Evolutionary conservation across 768 basidiomycete genomes (phyloP), one percentile per base, ranked within the genome.

Genomic region (Lentinula sp.): DNA sequence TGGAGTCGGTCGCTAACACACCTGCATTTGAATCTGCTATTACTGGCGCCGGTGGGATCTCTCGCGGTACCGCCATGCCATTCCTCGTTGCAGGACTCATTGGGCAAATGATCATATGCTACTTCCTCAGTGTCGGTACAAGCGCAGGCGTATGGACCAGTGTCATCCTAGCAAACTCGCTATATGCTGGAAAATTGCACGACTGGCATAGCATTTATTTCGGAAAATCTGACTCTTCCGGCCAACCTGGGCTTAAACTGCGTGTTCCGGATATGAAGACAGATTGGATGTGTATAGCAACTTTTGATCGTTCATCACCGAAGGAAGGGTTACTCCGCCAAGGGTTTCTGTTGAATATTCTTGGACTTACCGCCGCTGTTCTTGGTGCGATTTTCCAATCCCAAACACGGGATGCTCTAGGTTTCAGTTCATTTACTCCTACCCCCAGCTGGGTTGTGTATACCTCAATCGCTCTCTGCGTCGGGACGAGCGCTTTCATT

Each of bases 131-230:
- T 41, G 66, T 70, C 28, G 68, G 68, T 59, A 67, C 68, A 4
- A 63, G 63, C n/a, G 70, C 69, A 18, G 69, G 70, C 6, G 62
- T 71, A 46, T 71, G 69, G 69, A 70, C 66, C 2, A 65, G 60
- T 41, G 68, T 71, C 23, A 68, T 65, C 16, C 63, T 71, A 12
- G 63, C 68, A 10, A 70, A 71, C 58, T 64, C 64, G 1, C 49
- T 71, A 6, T 68, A 60, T 36, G 53, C 61, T 45, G 70, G 68
- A 3, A 60, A 55, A 36, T 58, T 70, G 13, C 64, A 62, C 23
- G 70, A 71, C 43, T 62, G 61, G 63, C 69, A 70, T 57, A 68
- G 66, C 32, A 41, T 66, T 3, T 68, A 63, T 57, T 65, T 55
- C 33, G 66, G 69, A 12, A 70, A 68, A 57, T 64, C 62, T 9